phyloP scores from a whole-genome alignment of 2,329 filamentous ascomycete species.

The Fusarium verrucosum region DNA sequence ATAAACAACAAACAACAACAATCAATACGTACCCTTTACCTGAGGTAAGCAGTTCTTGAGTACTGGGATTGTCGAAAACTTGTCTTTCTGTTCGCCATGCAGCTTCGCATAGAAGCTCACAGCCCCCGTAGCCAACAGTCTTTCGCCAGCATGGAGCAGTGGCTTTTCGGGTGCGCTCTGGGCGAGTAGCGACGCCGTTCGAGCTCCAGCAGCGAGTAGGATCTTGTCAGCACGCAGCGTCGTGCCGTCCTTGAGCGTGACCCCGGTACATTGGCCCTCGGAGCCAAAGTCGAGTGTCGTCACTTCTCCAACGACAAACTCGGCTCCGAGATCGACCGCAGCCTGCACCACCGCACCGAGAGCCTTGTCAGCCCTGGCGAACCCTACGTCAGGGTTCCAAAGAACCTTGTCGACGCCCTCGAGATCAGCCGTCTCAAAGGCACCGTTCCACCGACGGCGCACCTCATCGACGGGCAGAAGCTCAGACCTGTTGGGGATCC shows the following conservation, averaged over 20 bases:
- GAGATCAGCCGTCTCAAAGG: conserved; percentile 67
- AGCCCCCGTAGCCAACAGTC: conserved; percentile 66
- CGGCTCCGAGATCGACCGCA: conserved; percentile 62
- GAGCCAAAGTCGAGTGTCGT: conserved; percentile 57
- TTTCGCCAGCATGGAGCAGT: conserved; percentile 61
- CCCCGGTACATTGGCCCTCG: conserved; percentile 58
- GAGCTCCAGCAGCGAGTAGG: conserved; percentile 65
- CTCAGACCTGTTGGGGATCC: conserved; percentile 53
- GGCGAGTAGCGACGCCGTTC: conserved; percentile 63
- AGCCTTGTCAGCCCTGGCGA: conserved; percentile 66
- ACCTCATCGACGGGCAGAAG: conserved; percentile 61
- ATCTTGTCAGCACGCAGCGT: conserved; percentile 61
- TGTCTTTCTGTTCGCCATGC: conserved; percentile 55
- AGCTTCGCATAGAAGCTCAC: conserved; percentile 54
- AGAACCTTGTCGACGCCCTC: conserved; percentile 63
- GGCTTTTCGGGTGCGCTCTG: conserved; percentile 59
- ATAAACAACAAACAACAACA: neutral
- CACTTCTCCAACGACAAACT: conserved; percentile 64
- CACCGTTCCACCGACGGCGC: conserved; percentile 62
- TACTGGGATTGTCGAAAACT: conserved; percentile 62
- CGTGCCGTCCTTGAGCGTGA: conserved; percentile 58
- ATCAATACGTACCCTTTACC: conserved; percentile 52
- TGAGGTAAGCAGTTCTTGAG: conserved; percentile 57
- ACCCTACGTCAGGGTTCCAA: conserved; percentile 67
- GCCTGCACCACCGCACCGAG: conserved; percentile 63